These are phyloP conservation scores for Fusarium hainanense DNA, from an alignment of 2,329 filamentous ascomycete genomes.

Conservation along the genomic window DNA sequence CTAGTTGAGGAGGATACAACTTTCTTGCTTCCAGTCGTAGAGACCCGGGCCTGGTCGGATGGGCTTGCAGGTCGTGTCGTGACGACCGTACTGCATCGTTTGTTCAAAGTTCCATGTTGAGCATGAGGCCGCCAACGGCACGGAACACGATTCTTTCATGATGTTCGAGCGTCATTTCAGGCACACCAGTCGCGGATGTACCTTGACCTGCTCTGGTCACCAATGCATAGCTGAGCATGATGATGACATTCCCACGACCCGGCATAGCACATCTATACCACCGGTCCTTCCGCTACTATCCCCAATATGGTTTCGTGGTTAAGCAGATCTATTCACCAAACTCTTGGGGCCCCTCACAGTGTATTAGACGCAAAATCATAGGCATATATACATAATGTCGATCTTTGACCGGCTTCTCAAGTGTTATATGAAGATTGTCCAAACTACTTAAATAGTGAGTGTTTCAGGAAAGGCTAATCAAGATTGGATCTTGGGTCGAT, in stretches of 20 bases:
- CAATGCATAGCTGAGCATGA: neutral
- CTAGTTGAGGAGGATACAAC: neutral
- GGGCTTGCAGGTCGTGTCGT: neutral
- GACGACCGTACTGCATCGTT: neutral
- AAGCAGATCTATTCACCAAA: conserved; percentile 11
- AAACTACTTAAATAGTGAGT: neutral
- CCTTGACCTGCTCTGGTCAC: neutral
- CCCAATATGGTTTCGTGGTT: conserved; percentile 1
- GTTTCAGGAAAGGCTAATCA: conserved; percentile 22
- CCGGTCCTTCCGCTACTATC: conserved; percentile 14
- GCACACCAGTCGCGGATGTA: neutral
- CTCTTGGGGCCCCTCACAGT: conserved; percentile 30
- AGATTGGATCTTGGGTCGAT: conserved; percentile 15
- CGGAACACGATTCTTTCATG: neutral
- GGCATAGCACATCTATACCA: neutral
- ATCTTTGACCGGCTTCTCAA: conserved; percentile 16
- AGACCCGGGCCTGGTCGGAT: neutral
- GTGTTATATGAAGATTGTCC: conserved; percentile 31
- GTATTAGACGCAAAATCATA: conserved; percentile 20
- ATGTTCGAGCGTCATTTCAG: neutral
- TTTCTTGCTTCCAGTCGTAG: conserved; percentile 18
- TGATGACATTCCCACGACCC: neutral
- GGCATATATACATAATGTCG: conserved; percentile 9
- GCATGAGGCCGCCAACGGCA: neutral
- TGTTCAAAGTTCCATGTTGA: too few species aligned